These are phyloP conservation scores for Phytopythium mirpurense DNA, from an alignment of 352 stramenopile genomes.

Conservation along the genomic window DNA sequence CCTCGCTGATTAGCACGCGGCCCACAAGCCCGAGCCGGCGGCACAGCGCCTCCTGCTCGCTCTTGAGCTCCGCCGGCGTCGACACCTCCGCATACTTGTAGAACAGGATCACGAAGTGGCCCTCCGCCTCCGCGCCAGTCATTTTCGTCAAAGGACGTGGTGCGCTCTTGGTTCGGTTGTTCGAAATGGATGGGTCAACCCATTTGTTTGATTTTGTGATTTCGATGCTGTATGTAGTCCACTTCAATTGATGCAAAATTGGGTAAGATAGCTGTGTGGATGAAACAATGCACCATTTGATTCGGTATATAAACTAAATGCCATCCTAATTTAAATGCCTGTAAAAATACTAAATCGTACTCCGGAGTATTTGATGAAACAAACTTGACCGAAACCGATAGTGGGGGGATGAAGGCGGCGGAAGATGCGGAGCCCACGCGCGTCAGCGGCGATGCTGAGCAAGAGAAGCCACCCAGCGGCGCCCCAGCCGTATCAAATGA, in stretches of 20 bases:
- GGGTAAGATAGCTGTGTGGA: background rate
- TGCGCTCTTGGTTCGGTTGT: too few relatives aligned
- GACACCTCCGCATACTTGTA: slow-evolving; percentile 70
- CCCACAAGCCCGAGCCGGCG: slow-evolving; percentile 51
- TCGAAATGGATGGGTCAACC: slow-evolving; percentile 4
- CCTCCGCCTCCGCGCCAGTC: slow-evolving; percentile 9
- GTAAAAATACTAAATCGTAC: too few relatives aligned
- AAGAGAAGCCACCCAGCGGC: background rate
- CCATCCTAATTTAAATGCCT: too few relatives aligned
- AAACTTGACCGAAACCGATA: background rate
- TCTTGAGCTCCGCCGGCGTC: slow-evolving; percentile 28
- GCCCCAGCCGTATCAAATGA: background rate
- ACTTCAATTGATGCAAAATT: too few relatives aligned
- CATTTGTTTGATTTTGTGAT: too few relatives aligned
- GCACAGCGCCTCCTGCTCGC: slow-evolving; percentile 48
- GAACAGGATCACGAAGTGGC: slow-evolving; percentile 63
- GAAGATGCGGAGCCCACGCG: background rate
- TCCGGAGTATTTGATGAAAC: too few relatives aligned
- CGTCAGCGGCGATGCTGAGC: background rate
- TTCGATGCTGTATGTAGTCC: too few relatives aligned
- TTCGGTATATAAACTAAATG: background rate
- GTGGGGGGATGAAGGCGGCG: background rate
- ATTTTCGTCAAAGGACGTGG: background rate
- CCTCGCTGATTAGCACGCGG: slow-evolving; percentile 70
- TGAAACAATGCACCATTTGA: background rate